Conservation (phyloP, 1,139 yeast genomes). For the Taiozyma sp. region DNA sequence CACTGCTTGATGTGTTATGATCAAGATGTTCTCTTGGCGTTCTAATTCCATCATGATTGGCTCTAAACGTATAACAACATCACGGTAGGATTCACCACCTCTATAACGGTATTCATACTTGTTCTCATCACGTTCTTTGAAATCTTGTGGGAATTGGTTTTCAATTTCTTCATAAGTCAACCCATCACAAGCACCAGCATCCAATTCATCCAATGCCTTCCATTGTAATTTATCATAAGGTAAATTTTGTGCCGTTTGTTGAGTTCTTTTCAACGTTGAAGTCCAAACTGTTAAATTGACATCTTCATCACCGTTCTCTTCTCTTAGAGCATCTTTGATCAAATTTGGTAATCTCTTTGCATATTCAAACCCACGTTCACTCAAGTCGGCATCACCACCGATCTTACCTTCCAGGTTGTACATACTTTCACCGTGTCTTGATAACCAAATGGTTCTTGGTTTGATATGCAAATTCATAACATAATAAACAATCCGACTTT, state of each 20-base stretch:
- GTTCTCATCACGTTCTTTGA: constrained; percentile 91
- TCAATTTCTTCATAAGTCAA: constrained; percentile 88
- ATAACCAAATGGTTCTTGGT: constrained; percentile 87
- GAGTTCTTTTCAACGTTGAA: constrained; percentile 86
- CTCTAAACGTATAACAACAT: constrained; percentile 88
- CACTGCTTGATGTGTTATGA: constrained; percentile 97
- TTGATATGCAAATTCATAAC: constrained; percentile 93
- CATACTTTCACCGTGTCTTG: constrained; percentile 93
- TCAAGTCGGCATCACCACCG: constrained; percentile 91
- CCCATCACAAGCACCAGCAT: constrained; percentile 98
- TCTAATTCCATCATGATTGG: constrained; percentile 98
- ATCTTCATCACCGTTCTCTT: constrained; percentile 65
- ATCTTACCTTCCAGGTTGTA: constrained; percentile 91
- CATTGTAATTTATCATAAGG: constrained; percentile 85
- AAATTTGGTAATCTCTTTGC: constrained; percentile 79
- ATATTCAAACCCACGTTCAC: constrained; percentile 82
- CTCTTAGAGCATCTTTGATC: constrained; percentile 70
- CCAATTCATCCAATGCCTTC: constrained; percentile 96
- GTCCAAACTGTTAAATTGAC: constrained; percentile 91
- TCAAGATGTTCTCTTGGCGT: constrained; percentile 91
- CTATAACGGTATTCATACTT: constrained; percentile 94
- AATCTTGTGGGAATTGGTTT: constrained; percentile 83
- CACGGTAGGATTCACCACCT: constrained; percentile 96
- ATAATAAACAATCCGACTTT: constrained; percentile 90
- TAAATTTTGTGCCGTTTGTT: constrained; percentile 82